A percentile compares a stretch with the other conserved stretches of the same genome.
phyloP scores from a whole-genome alignment of 2,329 filamentous ascomycete species.

The Ciborinia camelliae region DNA sequence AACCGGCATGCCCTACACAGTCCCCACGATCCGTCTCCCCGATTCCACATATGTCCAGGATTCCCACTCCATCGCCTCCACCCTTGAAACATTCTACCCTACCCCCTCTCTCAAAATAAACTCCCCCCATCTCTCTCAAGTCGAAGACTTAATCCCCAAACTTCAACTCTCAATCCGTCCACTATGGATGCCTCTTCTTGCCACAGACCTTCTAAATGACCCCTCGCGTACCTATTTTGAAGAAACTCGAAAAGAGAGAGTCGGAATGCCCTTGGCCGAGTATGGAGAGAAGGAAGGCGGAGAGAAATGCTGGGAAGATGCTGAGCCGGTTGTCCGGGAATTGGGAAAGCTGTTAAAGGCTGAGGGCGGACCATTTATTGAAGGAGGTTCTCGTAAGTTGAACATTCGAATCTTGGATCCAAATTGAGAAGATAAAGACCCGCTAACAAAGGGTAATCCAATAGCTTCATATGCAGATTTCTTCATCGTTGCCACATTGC shows the following conservation, averaged over 20 bases:
- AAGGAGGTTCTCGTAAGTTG: conserved; percentile 46
- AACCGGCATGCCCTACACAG: conserved; percentile 45
- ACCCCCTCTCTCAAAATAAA: conserved; percentile 52
- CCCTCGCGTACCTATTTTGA: conserved; percentile 54
- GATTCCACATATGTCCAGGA: conserved; percentile 62
- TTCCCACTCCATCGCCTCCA: conserved; percentile 55
- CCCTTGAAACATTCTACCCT: conserved; percentile 58
- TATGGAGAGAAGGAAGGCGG: conserved; percentile 47
- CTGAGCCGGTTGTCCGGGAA: conserved; percentile 47
- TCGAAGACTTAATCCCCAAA: conserved; percentile 43
- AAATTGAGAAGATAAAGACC: background rate
- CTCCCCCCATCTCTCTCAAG: conserved; percentile 46
- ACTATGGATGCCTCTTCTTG: conserved; percentile 49
- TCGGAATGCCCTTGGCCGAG: conserved; percentile 54
- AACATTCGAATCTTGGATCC: background rate
- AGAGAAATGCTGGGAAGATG: conserved; percentile 48
- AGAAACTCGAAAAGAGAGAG: conserved; percentile 45
- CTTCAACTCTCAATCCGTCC: conserved; percentile 40
- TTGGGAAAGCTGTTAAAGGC: conserved; percentile 40
- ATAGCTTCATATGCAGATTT: conserved; percentile 55
- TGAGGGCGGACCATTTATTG: conserved; percentile 55
- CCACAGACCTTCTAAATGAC: conserved; percentile 49
- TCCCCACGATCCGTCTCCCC: conserved; percentile 53
- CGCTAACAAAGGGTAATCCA: background rate
- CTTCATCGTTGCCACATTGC: conserved; percentile 49